Base-by-base conservation (phyloP, 345 rosid species). In the Melaleuca quinquenervia region DNA sequence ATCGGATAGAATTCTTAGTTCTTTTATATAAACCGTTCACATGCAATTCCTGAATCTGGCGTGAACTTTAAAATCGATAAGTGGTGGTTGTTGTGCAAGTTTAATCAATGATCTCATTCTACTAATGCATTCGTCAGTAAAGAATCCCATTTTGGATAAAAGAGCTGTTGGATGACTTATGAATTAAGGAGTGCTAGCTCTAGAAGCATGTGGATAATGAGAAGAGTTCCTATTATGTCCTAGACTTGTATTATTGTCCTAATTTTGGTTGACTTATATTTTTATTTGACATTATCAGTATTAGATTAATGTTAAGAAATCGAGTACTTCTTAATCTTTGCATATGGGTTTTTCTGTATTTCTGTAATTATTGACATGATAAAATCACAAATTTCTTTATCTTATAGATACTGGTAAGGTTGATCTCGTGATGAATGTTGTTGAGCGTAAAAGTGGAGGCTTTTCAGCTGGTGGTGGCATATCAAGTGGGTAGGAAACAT, bases 401-500 rank as follows among this genome's bases (percentile, higher is more conserved):
- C 83, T 22, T 58, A 84, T 86, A 97, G 98, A 94, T 87, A 93
- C 93, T 36, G 95, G 93, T 49, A 96, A 96, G 91, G 99, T 97
- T 90, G 99, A 97, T 88, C 90, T 96, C 90, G 90, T 94, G 84
- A 92, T 97, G 98, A 96, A 94, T 90, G 96, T 95, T 90, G 99
- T 96, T 83, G 99, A 96, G 89, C 95, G 98, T 86, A 96, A 97
- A 86, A 96, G 95, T 91, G 99, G 98, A 88, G 98, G 98, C 74
- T 95, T 96, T 88, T 95, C 98, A 82, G 99, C 97, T 84, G 99
- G 98, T 91, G 99, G 96, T 84, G 97, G 98, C 70, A 94, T 96
- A 90, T 95, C 99, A 51, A 95, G 98, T 86, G 98, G 98, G 98
- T 94, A 88, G 89, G 98, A 49, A 84, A 32, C 76, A 21, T 16